These are phyloP conservation scores for Clathrospora elynae DNA, from an alignment of 2,329 filamentous ascomycete species.

Conservation along the genomic window DNA sequence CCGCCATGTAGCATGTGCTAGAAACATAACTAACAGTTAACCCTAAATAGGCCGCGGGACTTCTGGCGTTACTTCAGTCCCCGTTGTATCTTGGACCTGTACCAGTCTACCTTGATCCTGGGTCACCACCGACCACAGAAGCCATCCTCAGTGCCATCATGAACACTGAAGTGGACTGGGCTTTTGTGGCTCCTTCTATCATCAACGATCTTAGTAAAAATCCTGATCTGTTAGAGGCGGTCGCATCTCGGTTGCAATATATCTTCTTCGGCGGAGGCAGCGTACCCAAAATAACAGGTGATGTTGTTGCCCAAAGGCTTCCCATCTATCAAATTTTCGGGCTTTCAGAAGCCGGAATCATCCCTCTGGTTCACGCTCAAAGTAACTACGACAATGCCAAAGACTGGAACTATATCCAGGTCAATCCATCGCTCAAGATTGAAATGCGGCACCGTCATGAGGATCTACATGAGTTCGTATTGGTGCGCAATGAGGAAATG, in stretches of 20 bases:
- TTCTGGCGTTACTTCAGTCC: background rate
- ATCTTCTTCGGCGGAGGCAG: background rate
- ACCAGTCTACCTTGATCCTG: too few species aligned
- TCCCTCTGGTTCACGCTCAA: background rate
- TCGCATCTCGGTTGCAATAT: background rate
- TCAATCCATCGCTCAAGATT: background rate
- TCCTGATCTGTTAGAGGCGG: background rate
- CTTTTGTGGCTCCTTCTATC: background rate
- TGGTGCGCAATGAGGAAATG: background rate
- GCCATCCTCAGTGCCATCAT: background rate
- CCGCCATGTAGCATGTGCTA: too few species aligned
- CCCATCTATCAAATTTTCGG: background rate
- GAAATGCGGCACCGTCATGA: background rate
- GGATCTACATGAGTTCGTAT: background rate
- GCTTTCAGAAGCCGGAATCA: background rate
- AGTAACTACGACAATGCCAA: background rate
- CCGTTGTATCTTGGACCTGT: too few species aligned
- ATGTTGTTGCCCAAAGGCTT: background rate
- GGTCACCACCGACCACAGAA: background rate
- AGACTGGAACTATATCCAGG: background rate
- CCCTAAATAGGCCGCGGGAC: too few species aligned
- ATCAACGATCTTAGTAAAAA: background rate
- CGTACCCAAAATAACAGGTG: background rate
- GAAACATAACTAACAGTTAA: too few species aligned
- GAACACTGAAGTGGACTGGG: background rate